These are phyloP conservation scores for Diplodia scrobiculata DNA, from an alignment of 2,329 filamentous ascomycete genomes.

Conservation along the genomic window DNA sequence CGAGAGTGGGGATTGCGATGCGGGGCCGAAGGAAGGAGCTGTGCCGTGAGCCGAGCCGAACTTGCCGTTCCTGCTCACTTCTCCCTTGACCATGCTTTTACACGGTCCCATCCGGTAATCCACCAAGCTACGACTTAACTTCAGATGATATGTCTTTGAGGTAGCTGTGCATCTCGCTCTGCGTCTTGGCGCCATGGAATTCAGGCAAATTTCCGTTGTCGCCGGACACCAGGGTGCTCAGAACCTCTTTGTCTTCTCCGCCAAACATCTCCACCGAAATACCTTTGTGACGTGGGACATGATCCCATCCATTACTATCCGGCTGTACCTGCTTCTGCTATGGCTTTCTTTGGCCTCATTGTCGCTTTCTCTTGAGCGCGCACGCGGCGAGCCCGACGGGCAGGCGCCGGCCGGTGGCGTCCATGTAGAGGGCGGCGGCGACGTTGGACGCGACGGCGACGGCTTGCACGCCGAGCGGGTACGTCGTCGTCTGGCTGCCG, in stretches of 20 bases:
- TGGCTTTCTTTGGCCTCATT: neutral
- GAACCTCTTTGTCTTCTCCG: neutral
- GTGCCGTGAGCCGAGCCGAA: neutral
- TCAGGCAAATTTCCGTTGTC: neutral
- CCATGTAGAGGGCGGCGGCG: conserved; percentile 44
- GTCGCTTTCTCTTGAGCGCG: neutral
- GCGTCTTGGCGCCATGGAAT: conserved; percentile 5
- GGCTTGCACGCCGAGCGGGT: conserved; percentile 60
- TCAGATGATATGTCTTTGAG: neutral
- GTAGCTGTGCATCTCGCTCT: neutral
- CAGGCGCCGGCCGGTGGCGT: conserved; percentile 42
- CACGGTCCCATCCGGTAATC: too few relatives aligned
- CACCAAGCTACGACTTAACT: too few relatives aligned
- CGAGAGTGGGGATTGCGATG: neutral
- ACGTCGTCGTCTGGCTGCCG: conserved; percentile 50
- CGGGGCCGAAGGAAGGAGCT: neutral
- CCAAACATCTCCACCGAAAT: too few relatives aligned
- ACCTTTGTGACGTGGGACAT: neutral
- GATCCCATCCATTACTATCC: too few relatives aligned
- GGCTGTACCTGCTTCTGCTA: neutral
- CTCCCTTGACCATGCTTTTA: too few relatives aligned
- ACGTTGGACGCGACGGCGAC: conserved; percentile 57
- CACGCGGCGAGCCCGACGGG: conserved; percentile 44
- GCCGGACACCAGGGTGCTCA: conserved; percentile 3
- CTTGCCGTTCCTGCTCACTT: neutral